phyloP scores from a whole-genome alignment of 208 protist genomes.

The Phytomonas francai region DNA sequence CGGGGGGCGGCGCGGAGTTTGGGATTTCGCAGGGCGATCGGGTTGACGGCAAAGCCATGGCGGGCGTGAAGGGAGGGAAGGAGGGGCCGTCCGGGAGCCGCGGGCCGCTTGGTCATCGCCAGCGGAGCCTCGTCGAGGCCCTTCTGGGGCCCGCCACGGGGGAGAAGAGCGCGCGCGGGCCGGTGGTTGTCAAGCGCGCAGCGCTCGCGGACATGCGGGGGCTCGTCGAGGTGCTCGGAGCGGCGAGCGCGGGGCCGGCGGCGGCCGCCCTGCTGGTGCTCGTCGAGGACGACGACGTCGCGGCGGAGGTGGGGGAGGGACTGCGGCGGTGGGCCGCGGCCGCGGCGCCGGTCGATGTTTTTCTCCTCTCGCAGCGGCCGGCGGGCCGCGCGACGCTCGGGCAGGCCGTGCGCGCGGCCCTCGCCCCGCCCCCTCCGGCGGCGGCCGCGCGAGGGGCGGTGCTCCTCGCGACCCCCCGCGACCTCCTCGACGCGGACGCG shows the following conservation, averaged over 20 bases:
- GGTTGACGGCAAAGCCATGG: background rate
- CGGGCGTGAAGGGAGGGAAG: no score
- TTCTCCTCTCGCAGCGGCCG: background rate
- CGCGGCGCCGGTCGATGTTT: no score
- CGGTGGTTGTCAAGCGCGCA: slow-evolving; percentile 28
- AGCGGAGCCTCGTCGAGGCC: slow-evolving; percentile 15
- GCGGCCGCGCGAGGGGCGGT: slow-evolving; percentile 16
- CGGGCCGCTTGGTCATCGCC: slow-evolving; percentile 1
- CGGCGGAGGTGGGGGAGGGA: slow-evolving; percentile 12
- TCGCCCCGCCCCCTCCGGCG: background rate
- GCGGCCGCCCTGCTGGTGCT: slow-evolving; percentile 31
- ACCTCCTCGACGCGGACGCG: slow-evolving; percentile 42
- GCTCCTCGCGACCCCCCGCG: slow-evolving; percentile 34
- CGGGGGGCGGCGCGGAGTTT: no score
- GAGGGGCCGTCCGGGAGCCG: slow-evolving; percentile 8
- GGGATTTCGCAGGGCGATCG: background rate
- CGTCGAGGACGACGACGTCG: slow-evolving; percentile 24
- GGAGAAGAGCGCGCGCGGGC: no score
- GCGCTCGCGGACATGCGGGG: slow-evolving; percentile 11
- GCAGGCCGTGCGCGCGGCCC: background rate
- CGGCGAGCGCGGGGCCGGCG: slow-evolving; percentile 17
- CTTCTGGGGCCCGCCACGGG: slow-evolving; percentile 3
- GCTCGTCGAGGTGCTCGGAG: slow-evolving; percentile 16
- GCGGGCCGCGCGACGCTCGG: background rate
- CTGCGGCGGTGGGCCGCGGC: slow-evolving; percentile 2